Evolutionary conservation across 257 asterid genomes (phyloP).

Genomic region (Fraxinus quadrangulata): DNA sequence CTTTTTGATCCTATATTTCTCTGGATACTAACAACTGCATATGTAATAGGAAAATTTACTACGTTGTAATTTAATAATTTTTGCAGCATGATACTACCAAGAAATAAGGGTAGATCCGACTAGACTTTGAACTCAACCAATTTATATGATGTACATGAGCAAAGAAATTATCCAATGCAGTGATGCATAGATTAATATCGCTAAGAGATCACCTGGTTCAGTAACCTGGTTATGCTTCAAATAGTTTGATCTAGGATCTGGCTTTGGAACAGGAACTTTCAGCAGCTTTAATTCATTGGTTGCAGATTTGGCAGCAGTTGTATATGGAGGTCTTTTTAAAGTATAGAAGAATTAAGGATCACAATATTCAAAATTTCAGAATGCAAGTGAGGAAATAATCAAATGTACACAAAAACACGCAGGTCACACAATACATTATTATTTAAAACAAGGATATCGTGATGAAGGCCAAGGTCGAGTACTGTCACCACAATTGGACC

Average conservation of each 20-base stretch:
- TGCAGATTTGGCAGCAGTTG: conserved; percentile 48
- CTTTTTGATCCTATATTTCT: conserved; percentile 45
- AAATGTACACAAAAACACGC: neutral
- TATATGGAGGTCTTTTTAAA: conserved; percentile 68
- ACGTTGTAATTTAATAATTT: neutral
- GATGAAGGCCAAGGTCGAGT: conserved; percentile 59
- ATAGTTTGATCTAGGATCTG: conserved; percentile 44
- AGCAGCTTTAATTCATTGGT: conserved; percentile 61
- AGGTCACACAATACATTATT: conserved; percentile 14
- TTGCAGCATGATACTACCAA: conserved; percentile 11
- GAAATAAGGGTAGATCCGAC: neutral
- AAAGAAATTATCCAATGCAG: conserved; percentile 8
- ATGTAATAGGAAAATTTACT: conserved; percentile 16
- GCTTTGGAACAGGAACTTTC: conserved; percentile 55
- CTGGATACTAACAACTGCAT: conserved; percentile 50
- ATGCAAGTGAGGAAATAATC: conserved; percentile 17
- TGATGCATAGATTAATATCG: conserved; percentile 25
- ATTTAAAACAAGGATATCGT: conserved; percentile 69
- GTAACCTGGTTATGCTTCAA: conserved; percentile 52
- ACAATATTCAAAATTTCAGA: conserved; percentile 22
- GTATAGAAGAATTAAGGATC: conserved; percentile 62
- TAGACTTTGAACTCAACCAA: conserved; percentile 9
- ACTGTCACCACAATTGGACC: conserved; percentile 44
- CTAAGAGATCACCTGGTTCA: conserved; percentile 54
- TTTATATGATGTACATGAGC: conserved; percentile 10